phyloP scores from a whole-genome alignment of 163 green algal species.

The Chlorella variabilis region DNA sequence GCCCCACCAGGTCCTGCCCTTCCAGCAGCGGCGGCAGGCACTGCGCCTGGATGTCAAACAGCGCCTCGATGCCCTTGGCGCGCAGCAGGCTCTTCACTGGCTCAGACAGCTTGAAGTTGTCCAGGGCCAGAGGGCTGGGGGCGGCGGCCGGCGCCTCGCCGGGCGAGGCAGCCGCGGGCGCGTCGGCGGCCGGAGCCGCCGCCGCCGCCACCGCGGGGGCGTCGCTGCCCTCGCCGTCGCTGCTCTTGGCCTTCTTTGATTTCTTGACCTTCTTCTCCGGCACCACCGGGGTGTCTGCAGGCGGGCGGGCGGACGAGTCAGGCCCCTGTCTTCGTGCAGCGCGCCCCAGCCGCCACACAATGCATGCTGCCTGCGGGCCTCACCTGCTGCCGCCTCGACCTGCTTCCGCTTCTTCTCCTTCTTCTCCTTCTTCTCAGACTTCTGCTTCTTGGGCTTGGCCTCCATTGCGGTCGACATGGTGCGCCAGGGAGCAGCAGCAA shows the following conservation, averaged over 20 bases:
- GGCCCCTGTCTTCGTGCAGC: no score
- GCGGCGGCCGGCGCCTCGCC: neutral
- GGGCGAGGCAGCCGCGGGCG: constrained; percentile 7
- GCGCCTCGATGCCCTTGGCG: constrained; percentile 73
- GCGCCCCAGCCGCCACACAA: neutral
- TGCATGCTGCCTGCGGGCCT: neutral
- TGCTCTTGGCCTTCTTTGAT: constrained; percentile 45
- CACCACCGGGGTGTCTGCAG: constrained; percentile 3
- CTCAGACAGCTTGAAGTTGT: constrained; percentile 84
- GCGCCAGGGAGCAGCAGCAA: neutral
- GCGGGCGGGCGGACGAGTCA: neutral
- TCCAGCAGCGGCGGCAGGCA: constrained; percentile 69
- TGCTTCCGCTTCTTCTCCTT: constrained; percentile 40
- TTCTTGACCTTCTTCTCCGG: constrained; percentile 57
- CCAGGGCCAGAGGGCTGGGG: constrained; percentile 57
- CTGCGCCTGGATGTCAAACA: constrained; percentile 79
- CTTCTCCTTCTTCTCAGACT: constrained; percentile 41
- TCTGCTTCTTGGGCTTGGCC: neutral
- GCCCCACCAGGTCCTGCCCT: constrained; percentile 91
- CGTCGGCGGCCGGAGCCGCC: neutral
- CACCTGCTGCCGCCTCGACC: neutral
- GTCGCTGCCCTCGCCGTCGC: constrained; percentile 3
- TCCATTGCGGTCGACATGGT: neutral
- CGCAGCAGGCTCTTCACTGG: constrained; percentile 76
- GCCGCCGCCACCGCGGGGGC: neutral